Conservation (phyloP, 495 filamentous ascomycete genomes). For the Talaromyces wortmannii region DNA sequence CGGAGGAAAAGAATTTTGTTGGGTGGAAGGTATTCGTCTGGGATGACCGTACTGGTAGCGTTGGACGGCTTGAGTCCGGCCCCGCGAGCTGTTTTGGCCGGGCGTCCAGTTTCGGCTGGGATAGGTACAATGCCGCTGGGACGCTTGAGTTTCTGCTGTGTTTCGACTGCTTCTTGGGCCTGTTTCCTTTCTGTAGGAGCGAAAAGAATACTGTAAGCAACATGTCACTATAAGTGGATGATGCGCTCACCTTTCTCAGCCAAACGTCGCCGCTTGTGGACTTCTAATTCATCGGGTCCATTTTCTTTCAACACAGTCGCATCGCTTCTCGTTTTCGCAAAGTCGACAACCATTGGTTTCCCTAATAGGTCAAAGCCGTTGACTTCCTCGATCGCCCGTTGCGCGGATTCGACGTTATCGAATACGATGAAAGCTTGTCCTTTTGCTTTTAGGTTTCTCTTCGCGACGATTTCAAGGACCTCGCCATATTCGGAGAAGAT, state of each 20-base stretch:
- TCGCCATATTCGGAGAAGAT: constrained; percentile 90
- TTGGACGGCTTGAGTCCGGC: constrained; percentile 77
- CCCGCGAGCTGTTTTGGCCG: constrained; percentile 66
- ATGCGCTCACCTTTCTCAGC: constrained; percentile 77
- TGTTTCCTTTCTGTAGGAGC: constrained; percentile 72
- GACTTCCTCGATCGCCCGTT: constrained; percentile 77
- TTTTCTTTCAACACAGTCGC: constrained; percentile 69
- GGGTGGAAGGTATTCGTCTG: constrained; percentile 94
- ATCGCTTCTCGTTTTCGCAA: constrained; percentile 82
- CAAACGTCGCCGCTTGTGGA: constrained; percentile 75
- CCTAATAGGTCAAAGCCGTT: constrained; percentile 93
- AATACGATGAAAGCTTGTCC: constrained; percentile 97
- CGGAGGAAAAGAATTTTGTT: constrained; percentile 98
- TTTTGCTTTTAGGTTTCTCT: constrained; percentile 85
- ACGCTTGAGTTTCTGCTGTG: constrained; percentile 77
- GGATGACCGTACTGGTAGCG: constrained; percentile 65
- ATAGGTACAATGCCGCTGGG: constrained; percentile 45
- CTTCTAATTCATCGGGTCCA: constrained; percentile 76
- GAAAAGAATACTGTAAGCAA: background rate
- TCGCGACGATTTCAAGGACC: constrained; percentile 87
- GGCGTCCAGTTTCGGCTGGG: constrained; percentile 47
- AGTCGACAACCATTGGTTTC: constrained; percentile 84
- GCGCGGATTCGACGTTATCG: constrained; percentile 67
- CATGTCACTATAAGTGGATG: background rate
- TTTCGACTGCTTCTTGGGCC: constrained; percentile 75